Evolutionary conservation across 805 yeast genomes (phyloP).

Genomic region (Candida ovalis): DNA sequence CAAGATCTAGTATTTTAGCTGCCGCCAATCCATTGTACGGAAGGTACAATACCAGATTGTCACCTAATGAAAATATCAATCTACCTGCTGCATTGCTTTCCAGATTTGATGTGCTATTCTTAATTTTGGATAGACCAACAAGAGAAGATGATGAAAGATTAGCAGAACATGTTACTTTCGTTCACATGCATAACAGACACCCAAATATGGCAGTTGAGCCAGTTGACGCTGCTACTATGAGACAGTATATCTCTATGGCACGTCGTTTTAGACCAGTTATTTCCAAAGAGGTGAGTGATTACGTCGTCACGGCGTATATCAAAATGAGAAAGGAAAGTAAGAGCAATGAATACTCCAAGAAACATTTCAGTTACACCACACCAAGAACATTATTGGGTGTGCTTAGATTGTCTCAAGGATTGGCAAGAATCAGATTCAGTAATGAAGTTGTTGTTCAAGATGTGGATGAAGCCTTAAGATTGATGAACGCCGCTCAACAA

Average conservation of each 20-base stretch:
- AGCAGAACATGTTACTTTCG: slow-evolving; percentile 93
- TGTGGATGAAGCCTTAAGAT: slow-evolving; percentile 92
- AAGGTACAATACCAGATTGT: slow-evolving; percentile 81
- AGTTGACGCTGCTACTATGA: slow-evolving; percentile 69
- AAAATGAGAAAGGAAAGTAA: slow-evolving; percentile 91
- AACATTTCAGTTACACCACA: slow-evolving; percentile 86
- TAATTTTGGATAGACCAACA: slow-evolving; percentile 80
- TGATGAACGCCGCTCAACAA: slow-evolving; percentile 81
- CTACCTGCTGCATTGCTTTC: slow-evolving; percentile 94
- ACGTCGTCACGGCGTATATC: slow-evolving; percentile 81
- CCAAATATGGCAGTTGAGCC: slow-evolving; percentile 77
- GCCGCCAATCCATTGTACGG: slow-evolving; percentile 99
- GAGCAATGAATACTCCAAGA: slow-evolving; percentile 66
- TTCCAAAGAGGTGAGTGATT: slow-evolving; percentile 78
- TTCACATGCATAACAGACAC: slow-evolving; percentile 88
- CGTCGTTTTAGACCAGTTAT: slow-evolving; percentile 82
- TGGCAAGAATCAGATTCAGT: slow-evolving; percentile 84
- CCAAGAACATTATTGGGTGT: slow-evolving; percentile 93
- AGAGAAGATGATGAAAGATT: slow-evolving; percentile 77
- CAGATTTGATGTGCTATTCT: slow-evolving; percentile 86
- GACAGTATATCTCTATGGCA: slow-evolving; percentile 87
- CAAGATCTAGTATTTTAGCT: slow-evolving; percentile 91
- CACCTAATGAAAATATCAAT: slow-evolving; percentile 94
- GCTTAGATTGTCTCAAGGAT: slow-evolving; percentile 88
- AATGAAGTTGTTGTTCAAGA: slow-evolving; percentile 68